Conservation (phyloP, 495 filamentous ascomycete genomes). For the Podospora bellae-mahoneyi region DNA sequence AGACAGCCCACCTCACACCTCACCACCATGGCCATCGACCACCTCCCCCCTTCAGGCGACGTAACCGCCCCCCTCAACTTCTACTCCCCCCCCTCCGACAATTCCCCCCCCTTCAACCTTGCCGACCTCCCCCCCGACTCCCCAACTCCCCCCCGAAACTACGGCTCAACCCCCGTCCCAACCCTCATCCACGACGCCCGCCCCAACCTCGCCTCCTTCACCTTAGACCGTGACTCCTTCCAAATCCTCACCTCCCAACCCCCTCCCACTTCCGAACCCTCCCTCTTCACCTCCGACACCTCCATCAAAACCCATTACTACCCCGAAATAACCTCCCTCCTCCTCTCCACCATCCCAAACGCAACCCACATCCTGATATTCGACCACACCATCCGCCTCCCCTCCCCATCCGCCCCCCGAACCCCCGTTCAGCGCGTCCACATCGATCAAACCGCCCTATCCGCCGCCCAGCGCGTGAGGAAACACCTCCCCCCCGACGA, state of each 20-base stretch:
- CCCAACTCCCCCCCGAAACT: constrained; percentile 60
- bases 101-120: constrained; percentile 63
- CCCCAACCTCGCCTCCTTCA: constrained; percentile 59
- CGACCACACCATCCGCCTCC: constrained; percentile 81
- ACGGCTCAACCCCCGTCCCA: constrained; percentile 44
- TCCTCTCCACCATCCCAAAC: constrained; percentile 60
- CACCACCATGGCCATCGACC: constrained; percentile 12
- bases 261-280: constrained; percentile 48
- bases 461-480: constrained; percentile 60
- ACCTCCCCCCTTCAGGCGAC: constrained; percentile 60
- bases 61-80: constrained; percentile 65
- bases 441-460: constrained; percentile 75
- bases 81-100: constrained; percentile 62
- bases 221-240: constrained; percentile 73
- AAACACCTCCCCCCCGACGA: constrained; percentile 56
- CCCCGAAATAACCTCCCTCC: constrained; percentile 69
- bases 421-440: constrained; percentile 69
- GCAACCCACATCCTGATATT: constrained; percentile 67
- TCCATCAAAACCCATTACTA: constrained; percentile 70
- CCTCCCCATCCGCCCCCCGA: constrained; percentile 49
- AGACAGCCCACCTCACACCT: not conserved
- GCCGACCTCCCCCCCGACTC: constrained; percentile 59
- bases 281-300: constrained; percentile 59
- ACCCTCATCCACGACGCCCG: constrained; percentile 48
- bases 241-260: constrained; percentile 51